Percentiles rank a stretch among this genome's conserved stretches.
Evolutionary conservation across 2,329 filamentous ascomycete genomes (phyloP).

Genomic region (Arthrinium puccinioides): DNA sequence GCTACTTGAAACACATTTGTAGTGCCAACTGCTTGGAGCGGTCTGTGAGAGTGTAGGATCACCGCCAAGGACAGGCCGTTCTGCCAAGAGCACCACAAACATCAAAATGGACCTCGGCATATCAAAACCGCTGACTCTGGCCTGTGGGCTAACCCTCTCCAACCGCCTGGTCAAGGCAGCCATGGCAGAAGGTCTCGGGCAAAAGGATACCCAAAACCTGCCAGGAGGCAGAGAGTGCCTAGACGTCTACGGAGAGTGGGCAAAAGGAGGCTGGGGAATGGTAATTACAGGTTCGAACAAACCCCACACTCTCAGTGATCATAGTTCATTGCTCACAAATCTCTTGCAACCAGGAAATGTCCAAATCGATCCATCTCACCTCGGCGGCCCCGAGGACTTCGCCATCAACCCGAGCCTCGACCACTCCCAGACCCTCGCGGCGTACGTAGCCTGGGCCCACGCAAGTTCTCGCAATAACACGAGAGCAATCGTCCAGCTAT

Average conservation of each 20-base stretch:
- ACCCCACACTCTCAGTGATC: background rate
- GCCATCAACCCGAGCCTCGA: constrained; percentile 23
- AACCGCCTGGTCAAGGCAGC: constrained; percentile 48
- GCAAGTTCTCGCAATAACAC: constrained; percentile 24
- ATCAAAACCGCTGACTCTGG: constrained; percentile 26
- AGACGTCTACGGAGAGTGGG: constrained; percentile 48
- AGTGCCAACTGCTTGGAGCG: too few species aligned
- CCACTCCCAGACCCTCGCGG: constrained; percentile 18
- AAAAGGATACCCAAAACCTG: constrained; percentile 32
- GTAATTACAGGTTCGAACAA: constrained; percentile 33
- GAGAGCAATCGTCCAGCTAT: constrained; percentile 35
- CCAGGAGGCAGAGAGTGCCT: constrained; percentile 32
- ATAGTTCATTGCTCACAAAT: background rate
- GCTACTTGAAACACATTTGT: too few species aligned
- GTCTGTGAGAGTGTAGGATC: too few species aligned
- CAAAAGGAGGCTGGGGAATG: constrained; percentile 44
- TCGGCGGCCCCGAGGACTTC: constrained; percentile 27
- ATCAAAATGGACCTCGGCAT: background rate
- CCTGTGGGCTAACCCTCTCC: constrained; percentile 44
- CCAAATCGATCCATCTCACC: constrained; percentile 26
- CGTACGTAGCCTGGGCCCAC: constrained; percentile 31
- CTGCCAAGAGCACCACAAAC: too few species aligned
- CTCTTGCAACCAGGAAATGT: constrained; percentile 5
- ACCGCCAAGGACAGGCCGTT: too few species aligned
- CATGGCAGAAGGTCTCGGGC: constrained; percentile 37